Evolutionary conservation across 192 early-diverging fungal species (phyloP).

Genomic region (Chytriomyces hyalinus): DNA sequence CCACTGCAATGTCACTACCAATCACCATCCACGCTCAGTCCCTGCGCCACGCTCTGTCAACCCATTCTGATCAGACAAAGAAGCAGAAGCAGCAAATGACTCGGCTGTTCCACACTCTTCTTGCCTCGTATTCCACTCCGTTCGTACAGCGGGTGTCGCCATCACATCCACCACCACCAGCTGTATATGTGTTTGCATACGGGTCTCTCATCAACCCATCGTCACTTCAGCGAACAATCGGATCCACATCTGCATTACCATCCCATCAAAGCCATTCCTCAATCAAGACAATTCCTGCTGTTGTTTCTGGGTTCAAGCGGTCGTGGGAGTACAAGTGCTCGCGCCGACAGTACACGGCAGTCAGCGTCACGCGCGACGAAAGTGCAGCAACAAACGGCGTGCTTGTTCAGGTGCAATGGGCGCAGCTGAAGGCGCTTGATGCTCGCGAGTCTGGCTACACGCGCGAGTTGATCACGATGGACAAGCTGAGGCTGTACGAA

Average conservation of each 20-base stretch:
- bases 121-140: too few relatives aligned
- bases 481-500: background rate
- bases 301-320: conserved; percentile 42
- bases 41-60: too few relatives aligned
- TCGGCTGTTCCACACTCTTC: too few relatives aligned
- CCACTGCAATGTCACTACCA: too few relatives aligned
- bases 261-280: background rate
- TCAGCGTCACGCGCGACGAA: conserved; percentile 37
- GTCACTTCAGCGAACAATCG: conserved; percentile 44
- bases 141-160: too few relatives aligned
- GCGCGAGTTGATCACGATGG: conserved; percentile 25
- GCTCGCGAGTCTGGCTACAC: conserved; percentile 46
- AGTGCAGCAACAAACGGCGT: conserved; percentile 49
- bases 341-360: conserved; percentile 49
- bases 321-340: conserved; percentile 52
- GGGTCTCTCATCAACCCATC: conserved; percentile 54
- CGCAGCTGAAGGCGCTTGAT: conserved; percentile 44
- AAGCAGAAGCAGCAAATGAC: too few relatives aligned
- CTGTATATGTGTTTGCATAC: conserved; percentile 48
- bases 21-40: too few relatives aligned
- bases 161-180: background rate
- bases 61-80: too few relatives aligned
- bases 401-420: conserved; percentile 39
- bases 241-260: background rate
- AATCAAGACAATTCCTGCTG: conserved; percentile 31